Percentiles rank a stretch among this genome's conserved stretches.
Evolutionary conservation across 2,329 filamentous ascomycete species (phyloP).

Genomic region (Ambrosiella xylebori): DNA sequence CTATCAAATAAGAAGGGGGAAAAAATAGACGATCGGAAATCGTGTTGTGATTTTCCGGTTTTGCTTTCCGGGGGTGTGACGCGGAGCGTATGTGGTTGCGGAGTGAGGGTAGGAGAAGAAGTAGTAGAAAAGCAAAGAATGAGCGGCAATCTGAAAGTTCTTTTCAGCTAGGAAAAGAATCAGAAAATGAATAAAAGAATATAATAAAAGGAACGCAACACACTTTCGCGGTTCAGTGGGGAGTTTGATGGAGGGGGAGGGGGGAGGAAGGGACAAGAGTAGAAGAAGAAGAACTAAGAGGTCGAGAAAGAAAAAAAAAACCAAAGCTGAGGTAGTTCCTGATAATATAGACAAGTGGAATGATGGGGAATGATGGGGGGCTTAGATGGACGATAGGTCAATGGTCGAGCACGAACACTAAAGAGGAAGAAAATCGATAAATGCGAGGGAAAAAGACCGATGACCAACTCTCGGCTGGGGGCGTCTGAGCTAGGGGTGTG

Average conservation of each 20-base stretch:
- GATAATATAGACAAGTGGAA: constrained; percentile 9
- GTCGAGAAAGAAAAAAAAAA: constrained; percentile 15
- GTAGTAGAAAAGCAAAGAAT: constrained; percentile 13
- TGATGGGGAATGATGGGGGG: not conserved
- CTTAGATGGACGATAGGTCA: not conserved
- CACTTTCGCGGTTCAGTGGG: not conserved
- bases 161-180: constrained; percentile 18
- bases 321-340: constrained; percentile 5
- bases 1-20: constrained; percentile 4
- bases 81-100: not conserved
- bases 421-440: constrained; percentile 3
- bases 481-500: not conserved
- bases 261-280: constrained; percentile 18
- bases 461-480: too few relatives aligned
- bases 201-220: constrained; percentile 15
- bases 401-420: not conserved
- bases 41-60: not conserved
- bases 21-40: not conserved
- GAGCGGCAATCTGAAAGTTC: constrained; percentile 16
- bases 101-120: not conserved
- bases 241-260: constrained; percentile 2
- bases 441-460: not conserved
- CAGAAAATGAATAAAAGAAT: constrained; percentile 15
- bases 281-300: constrained; percentile 17
- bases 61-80: not conserved